Percentiles rank a stretch among this genome's conserved stretches.
These are phyloP conservation scores for Acacia pycnantha DNA, from an alignment of 331 rosid species.

Conservation along the genomic window DNA sequence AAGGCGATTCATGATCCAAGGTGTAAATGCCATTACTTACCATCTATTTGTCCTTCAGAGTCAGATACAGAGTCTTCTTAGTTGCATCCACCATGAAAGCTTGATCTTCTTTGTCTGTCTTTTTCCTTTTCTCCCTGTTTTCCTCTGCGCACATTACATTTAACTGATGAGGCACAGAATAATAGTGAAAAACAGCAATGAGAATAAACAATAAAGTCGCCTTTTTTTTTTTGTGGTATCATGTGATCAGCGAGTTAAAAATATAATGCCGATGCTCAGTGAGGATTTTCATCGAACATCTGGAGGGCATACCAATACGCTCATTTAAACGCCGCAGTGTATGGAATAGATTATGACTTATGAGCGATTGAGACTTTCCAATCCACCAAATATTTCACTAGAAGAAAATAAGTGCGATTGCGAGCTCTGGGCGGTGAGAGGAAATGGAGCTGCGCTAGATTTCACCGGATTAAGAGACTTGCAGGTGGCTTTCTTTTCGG, in stretches of 20 bases:
- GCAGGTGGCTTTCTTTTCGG: too few species aligned
- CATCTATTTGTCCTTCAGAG: conserved; percentile 28
- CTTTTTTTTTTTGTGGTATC: not conserved
- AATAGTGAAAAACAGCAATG: not conserved
- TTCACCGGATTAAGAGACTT: too few species aligned
- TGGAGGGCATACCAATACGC: not conserved
- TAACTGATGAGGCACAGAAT: not conserved
- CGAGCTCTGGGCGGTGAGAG: not conserved
- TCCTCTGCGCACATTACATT: not conserved
- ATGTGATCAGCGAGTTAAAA: not conserved
- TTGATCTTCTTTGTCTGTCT: not conserved
- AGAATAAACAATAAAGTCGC: not conserved
- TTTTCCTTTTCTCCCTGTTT: not conserved
- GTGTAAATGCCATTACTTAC: conserved; percentile 54
- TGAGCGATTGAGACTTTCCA: not conserved
- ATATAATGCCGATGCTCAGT: conserved; percentile 15
- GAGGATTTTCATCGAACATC: conserved; percentile 34
- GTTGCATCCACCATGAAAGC: conserved; percentile 9
- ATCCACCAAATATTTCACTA: too few species aligned
- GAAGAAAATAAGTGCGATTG: too few species aligned
- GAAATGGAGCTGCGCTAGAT: too few species aligned
- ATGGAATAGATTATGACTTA: not conserved
- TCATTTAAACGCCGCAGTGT: not conserved
- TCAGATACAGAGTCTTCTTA: conserved; percentile 41
- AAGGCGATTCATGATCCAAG: conserved; percentile 56